These are phyloP conservation scores for Phallus indusiatus DNA, from an alignment of 768 basidiomycete genomes.

Conservation along the genomic window DNA sequence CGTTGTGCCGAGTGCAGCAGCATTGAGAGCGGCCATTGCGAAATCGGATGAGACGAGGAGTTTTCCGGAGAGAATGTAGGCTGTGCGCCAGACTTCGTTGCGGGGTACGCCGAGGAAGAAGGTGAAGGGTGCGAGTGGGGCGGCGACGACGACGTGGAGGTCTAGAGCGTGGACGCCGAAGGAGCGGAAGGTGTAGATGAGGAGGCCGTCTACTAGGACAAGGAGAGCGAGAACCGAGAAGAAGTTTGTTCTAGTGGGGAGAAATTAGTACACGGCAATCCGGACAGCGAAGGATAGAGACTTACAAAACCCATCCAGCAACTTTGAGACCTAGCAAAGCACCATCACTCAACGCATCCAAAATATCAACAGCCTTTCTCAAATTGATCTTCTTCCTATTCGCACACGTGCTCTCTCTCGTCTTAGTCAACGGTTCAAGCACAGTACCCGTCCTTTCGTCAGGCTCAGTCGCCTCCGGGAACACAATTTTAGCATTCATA, in stretches of 20 bases:
- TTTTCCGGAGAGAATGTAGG: neutral
- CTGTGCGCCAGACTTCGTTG: neutral
- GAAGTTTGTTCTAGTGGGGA: neutral
- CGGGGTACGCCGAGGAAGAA: slow-evolving; percentile 6
- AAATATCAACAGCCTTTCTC: neutral
- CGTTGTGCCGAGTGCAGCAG: neutral
- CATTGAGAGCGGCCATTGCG: neutral
- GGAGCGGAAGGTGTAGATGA: slow-evolving; percentile 1
- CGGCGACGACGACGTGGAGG: neutral
- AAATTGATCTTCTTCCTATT: slow-evolving; percentile 2
- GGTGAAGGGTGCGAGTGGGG: neutral
- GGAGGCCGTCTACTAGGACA: neutral
- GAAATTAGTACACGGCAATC: neutral
- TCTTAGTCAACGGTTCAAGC: neutral
- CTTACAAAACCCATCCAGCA: slow-evolving; percentile 2
- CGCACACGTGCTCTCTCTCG: neutral
- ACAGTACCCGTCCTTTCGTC: neutral
- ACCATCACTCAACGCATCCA: slow-evolving; percentile 5
- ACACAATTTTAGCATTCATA: slow-evolving; percentile 5
- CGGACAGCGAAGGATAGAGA: neutral
- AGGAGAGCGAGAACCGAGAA: slow-evolving; percentile 4
- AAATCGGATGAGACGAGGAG: neutral
- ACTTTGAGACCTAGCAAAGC: slow-evolving; percentile 1
- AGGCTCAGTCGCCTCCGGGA: neutral
- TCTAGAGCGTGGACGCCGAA: slow-evolving; percentile 1